phyloP scores from a whole-genome alignment of 2,329 filamentous ascomycete species.

The Rhynchosporium secalis region DNA sequence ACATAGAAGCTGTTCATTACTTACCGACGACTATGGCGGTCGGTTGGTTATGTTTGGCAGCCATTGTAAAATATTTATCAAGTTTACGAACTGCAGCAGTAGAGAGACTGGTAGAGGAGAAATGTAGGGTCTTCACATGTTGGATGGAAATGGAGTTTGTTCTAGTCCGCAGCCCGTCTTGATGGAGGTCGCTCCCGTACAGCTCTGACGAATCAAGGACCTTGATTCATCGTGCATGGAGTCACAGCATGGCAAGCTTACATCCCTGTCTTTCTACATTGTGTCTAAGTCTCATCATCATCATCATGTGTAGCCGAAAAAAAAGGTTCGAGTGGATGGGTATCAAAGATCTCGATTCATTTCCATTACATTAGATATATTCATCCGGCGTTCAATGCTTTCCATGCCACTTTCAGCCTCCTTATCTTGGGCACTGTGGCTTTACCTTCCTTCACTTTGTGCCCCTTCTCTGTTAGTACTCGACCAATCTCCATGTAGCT shows the following conservation, averaged over 20 bases:
- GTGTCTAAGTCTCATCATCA: constrained; percentile 1
- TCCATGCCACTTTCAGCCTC: constrained; percentile 59
- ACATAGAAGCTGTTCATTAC: constrained; percentile 33
- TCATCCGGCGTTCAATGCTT: constrained; percentile 45
- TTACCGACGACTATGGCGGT: constrained; percentile 56
- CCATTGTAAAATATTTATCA: constrained; percentile 27
- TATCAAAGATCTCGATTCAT: background rate
- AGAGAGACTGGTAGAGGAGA: constrained; percentile 20
- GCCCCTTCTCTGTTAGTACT: constrained; percentile 49
- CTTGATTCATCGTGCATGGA: constrained; percentile 4
- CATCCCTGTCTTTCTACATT: background rate
- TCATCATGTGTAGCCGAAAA: background rate
- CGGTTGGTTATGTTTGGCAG: constrained; percentile 40
- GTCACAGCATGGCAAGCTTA: constrained; percentile 2
- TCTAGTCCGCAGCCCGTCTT: constrained; percentile 17
- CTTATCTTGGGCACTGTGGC: constrained; percentile 48
- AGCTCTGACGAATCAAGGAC: constrained; percentile 24
- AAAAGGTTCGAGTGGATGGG: background rate
- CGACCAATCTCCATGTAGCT: constrained; percentile 76
- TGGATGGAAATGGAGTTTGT: constrained; percentile 12
- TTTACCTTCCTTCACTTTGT: constrained; percentile 44
- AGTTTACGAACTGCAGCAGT: constrained; percentile 16
- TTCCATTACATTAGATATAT: constrained; percentile 8
- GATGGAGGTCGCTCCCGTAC: constrained; percentile 19
- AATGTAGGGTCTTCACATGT: constrained; percentile 29